phyloP scores from a whole-genome alignment of 257 asterid species.

The Haberlea rhodopensis region DNA sequence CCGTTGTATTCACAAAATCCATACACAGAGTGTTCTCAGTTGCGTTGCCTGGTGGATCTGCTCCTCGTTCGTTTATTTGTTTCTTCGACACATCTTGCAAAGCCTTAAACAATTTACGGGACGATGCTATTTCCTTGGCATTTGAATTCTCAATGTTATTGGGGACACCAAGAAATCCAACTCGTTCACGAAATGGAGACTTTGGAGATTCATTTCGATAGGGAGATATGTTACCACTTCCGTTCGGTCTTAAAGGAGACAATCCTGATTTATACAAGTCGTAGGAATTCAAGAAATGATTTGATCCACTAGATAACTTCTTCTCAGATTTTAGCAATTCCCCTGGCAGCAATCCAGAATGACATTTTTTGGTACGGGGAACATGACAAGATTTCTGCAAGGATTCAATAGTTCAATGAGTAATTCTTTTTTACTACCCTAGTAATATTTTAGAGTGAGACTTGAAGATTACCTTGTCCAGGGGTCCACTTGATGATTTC shows the following conservation, averaged over 20 bases:
- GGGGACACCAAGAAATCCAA: slow-evolving; percentile 71
- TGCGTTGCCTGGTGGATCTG: slow-evolving; percentile 27
- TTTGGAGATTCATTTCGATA: slow-evolving; percentile 70
- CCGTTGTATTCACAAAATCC: slow-evolving; percentile 41
- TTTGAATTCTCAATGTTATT: slow-evolving; percentile 45
- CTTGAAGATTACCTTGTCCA: slow-evolving; percentile 57
- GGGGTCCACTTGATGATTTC: slow-evolving; percentile 86
- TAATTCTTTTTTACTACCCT: neutral
- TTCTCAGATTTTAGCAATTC: slow-evolving; percentile 44
- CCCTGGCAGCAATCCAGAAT: slow-evolving; percentile 71
- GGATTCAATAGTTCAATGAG: slow-evolving; percentile 16
- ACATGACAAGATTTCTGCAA: slow-evolving; percentile 56
- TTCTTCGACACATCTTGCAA: slow-evolving; percentile 54
- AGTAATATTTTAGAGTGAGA: neutral
- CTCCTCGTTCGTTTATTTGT: slow-evolving; percentile 36
- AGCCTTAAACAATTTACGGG: slow-evolving; percentile 49
- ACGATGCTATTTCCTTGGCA: slow-evolving; percentile 49
- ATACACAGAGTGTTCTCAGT: slow-evolving; percentile 45
- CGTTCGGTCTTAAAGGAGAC: slow-evolving; percentile 58
- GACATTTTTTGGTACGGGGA: slow-evolving; percentile 52
- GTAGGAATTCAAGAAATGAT: slow-evolving; percentile 30
- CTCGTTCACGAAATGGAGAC: slow-evolving; percentile 80
- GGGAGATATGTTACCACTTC: slow-evolving; percentile 82
- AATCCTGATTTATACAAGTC: slow-evolving; percentile 43
- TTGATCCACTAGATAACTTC: slow-evolving; percentile 35